Base-by-base conservation (phyloP, 306 rosid species). In the Glycine latifolia region DNA sequence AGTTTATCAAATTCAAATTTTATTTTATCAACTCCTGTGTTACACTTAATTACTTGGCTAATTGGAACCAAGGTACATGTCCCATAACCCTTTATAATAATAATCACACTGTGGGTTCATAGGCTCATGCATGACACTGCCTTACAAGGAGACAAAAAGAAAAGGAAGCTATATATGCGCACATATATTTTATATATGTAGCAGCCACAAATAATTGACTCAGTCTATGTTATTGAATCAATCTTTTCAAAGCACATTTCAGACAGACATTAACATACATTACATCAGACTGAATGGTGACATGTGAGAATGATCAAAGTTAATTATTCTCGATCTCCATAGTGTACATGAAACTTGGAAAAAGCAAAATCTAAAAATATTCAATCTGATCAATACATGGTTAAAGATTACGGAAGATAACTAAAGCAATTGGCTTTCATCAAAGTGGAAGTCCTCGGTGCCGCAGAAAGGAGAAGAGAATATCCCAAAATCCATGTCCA, bases 381-480 rank as follows among this genome's bases (percentile, higher is more conserved):
- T 62, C 62, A 73, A 14, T 67, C 62, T 17, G 6, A 58, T 15
- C 4, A 20, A 39, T 54, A 26, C 50, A 67, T 14, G 50, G 71
- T 43, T 43, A 43, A 26, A 37, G 70, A 63, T 63, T 63, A 5
- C 47, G 5, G 7, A 63, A 62, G 68, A 9, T 62, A 33, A 62
- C 59, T 59, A 68, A 14, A 71, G 67, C 77, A 81, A 83, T 48
- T 66, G 75, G 15, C 47, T 62, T 26, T 71, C 82, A 63, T 82
- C 83, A 61, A 90, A 86, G 71, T 47, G 50, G 75, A 85, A 83
- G 17, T 54, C 86, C 9, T 59, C 83, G 3, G 55, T 14, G 50
- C 41, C 59, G 73, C 31, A 26, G 31, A 86, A 89, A 74, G 75
- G 74, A 56, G 85, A 70, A 12, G 79, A 73, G 79, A 86, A 83